phyloP scores from a whole-genome alignment of 2,329 filamentous ascomycete species.

The Amauroascus niger region DNA sequence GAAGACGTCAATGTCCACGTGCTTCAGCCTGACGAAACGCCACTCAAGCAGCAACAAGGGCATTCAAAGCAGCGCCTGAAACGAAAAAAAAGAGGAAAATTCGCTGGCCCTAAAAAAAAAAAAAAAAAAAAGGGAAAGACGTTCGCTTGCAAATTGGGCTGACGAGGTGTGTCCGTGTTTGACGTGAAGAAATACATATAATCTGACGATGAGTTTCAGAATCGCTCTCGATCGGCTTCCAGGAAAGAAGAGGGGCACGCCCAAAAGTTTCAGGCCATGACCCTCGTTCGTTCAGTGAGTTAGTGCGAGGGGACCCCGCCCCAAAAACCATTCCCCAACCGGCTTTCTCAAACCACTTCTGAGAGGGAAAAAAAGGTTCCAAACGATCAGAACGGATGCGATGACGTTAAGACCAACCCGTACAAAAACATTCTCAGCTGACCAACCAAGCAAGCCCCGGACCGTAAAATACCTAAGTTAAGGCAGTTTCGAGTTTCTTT shows the following conservation, averaged over 20 bases:
- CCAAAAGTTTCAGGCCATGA: neutral
- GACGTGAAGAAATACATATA: neutral
- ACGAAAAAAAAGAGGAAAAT: neutral
- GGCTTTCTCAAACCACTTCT: neutral
- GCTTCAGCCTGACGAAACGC: conserved; percentile 12
- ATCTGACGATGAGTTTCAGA: conserved; percentile 1
- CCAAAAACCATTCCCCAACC: neutral
- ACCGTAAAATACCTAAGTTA: neutral
- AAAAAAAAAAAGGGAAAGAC: neutral
- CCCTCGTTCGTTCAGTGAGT: neutral
- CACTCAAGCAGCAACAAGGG: conserved; percentile 6
- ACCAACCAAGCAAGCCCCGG: too few relatives aligned
- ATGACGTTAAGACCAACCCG: conserved; percentile 3
- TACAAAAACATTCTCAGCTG: conserved; percentile 1
- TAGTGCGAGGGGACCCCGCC: neutral
- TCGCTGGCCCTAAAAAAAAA: neutral
- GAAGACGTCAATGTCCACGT: conserved; percentile 13
- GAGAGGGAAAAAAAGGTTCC: neutral
- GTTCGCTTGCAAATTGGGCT: neutral
- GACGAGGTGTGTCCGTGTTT: neutral
- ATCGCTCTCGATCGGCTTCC: neutral
- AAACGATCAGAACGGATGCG: neutral
- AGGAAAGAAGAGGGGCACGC: conserved; percentile 3
- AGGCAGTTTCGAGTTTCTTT: neutral
- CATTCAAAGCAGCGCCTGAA: neutral